A percentile compares a stretch with the other conserved stretches of the same genome.
Conservation (phyloP, 352 stramenopile genomes). For the Globisporangium perplexum region DNA sequence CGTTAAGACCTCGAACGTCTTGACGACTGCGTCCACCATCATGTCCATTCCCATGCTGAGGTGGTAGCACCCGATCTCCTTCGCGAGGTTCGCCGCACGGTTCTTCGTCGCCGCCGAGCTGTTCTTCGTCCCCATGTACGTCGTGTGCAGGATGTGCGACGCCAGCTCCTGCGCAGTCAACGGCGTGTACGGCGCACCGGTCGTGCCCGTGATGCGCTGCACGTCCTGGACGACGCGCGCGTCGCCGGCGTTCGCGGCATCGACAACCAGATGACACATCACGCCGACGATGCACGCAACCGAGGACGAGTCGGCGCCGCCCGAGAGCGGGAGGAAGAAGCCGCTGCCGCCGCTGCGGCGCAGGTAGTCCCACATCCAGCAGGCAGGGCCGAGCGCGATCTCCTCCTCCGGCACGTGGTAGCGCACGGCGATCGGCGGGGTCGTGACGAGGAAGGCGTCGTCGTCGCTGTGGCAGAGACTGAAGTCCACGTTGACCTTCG, state of each 20-base stretch:
- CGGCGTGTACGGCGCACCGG: constrained; percentile 40
- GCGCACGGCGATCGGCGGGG: constrained; percentile 54
- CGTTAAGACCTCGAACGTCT: constrained; percentile 68
- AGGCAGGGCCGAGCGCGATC: constrained; percentile 95
- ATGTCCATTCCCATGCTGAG: constrained; percentile 94
- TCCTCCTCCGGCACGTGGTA: constrained; percentile 94
- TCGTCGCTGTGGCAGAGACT: constrained; percentile 74
- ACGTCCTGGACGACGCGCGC: constrained; percentile 82
- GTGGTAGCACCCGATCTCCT: constrained; percentile 95
- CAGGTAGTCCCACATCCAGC: constrained; percentile 99
- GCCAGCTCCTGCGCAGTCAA: constrained; percentile 88
- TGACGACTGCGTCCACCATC: constrained; percentile 89
- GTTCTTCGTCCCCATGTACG: constrained; percentile 98
- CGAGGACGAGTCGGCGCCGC: constrained; percentile 95
- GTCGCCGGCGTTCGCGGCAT: constrained; percentile 78
- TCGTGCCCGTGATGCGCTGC: constrained; percentile 72
- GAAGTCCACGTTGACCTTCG: constrained; percentile 72
- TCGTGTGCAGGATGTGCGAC: constrained; percentile 93
- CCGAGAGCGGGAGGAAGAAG: constrained; percentile 97
- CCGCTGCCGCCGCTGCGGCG: constrained; percentile 76
- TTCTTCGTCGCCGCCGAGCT: constrained; percentile 90
- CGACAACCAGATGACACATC: constrained; percentile 95
- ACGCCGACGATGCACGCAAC: constrained; percentile 96
- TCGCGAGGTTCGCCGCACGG: constrained; percentile 86
- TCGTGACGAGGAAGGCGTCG: constrained; percentile 27